These are phyloP conservation scores for Antitrichia curtipendula DNA, from an alignment of 225 moss, liverwort and hornwort genomes.

Conservation along the genomic window DNA sequence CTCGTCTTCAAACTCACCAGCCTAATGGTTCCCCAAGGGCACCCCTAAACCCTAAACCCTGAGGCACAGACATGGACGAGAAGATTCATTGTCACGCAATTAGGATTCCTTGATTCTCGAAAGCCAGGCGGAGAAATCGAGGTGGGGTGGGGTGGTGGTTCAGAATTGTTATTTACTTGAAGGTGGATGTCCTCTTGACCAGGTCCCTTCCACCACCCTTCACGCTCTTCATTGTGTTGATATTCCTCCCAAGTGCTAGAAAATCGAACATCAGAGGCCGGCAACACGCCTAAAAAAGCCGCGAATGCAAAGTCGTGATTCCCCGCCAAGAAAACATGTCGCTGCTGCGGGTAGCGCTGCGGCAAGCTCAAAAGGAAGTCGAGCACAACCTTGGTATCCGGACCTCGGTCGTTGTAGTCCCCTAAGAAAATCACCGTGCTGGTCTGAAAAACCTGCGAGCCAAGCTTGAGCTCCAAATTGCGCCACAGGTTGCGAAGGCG, in stretches of 20 bases:
- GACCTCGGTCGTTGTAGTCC: conserved; percentile 83
- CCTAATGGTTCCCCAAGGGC: not conserved
- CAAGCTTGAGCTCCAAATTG: conserved; percentile 62
- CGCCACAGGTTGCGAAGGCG: conserved; percentile 54
- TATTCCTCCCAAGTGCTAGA: conserved; percentile 67
- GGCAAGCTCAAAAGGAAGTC: conserved; percentile 69
- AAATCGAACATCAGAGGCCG: conserved; percentile 28
- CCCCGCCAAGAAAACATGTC: conserved; percentile 70
- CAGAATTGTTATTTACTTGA: conserved; percentile 1
- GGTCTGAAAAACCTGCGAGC: conserved; percentile 9
- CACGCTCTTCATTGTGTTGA: conserved; percentile 40
- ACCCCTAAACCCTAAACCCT: not conserved
- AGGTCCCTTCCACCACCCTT: conserved; percentile 90
- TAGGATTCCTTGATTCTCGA: not conserved
- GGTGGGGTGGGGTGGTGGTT: not conserved
- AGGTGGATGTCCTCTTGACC: conserved; percentile 74
- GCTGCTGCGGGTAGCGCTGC: conserved; percentile 40
- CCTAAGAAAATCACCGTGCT: conserved; percentile 72
- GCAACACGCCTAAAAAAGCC: conserved; percentile 61
- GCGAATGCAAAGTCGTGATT: conserved; percentile 96
- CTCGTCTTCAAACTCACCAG: not conserved
- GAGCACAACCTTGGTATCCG: conserved; percentile 40
- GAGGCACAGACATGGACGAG: not conserved
- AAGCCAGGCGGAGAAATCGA: not conserved
- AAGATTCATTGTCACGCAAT: not conserved